phyloP scores from a whole-genome alignment of 768 basidiomycete species.

The Serendipita sp. region DNA sequence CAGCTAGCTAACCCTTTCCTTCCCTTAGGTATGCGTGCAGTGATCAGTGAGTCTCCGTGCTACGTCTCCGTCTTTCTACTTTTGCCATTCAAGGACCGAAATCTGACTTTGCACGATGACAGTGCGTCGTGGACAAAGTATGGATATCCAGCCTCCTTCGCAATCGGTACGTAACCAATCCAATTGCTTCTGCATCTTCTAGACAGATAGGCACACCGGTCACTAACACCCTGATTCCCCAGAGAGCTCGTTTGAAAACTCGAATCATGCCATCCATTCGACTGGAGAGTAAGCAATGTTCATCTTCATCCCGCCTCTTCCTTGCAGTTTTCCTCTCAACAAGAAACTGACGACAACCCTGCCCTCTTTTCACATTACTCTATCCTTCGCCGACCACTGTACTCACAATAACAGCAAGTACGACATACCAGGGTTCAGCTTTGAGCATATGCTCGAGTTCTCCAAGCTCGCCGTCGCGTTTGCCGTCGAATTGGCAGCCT shows the following conservation, averaged over 20 bases:
- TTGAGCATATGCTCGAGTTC: conserved; percentile 73
- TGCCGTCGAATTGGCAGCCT: conserved; percentile 54
- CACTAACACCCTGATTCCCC: neutral
- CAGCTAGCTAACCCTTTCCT: neutral
- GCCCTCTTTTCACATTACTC: conserved; percentile 7
- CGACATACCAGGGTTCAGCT: conserved; percentile 78
- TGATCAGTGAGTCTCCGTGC: conserved; percentile 50
- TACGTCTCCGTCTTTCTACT: no score
- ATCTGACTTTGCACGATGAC: conserved; percentile 19
- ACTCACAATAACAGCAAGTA: conserved; percentile 40
- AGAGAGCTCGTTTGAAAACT: conserved; percentile 60
- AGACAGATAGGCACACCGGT: neutral
- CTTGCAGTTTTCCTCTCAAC: neutral
- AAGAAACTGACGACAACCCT: neutral
- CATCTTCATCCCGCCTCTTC: no score
- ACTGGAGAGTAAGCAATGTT: conserved; percentile 52
- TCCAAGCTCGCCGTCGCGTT: conserved; percentile 71
- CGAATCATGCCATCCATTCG: conserved; percentile 75
- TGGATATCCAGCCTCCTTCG: conserved; percentile 73
- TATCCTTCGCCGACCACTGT: conserved; percentile 11
- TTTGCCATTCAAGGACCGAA: no score
- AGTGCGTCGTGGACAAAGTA: conserved; percentile 74
- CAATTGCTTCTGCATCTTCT: conserved; percentile 1
- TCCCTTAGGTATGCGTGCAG: conserved; percentile 63
- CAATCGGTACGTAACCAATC: conserved; percentile 42